These are phyloP conservation scores for Crataegus laevigata DNA, from an alignment of 306 rosid genomes.

Conservation along the genomic window DNA sequence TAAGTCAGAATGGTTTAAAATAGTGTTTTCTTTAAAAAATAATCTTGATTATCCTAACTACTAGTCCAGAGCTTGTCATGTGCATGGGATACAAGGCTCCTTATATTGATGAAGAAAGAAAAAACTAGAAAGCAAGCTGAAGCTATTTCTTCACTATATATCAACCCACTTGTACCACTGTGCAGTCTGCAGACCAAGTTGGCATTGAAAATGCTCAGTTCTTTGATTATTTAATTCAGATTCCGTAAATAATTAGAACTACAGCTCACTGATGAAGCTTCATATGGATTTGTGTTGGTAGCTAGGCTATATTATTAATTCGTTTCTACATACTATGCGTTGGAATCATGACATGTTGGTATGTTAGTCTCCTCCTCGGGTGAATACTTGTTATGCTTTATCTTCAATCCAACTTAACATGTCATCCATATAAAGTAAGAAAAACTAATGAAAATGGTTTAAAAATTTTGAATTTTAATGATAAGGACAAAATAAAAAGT, in stretches of 20 bases:
- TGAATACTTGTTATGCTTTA: neutral
- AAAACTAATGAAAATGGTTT: no score
- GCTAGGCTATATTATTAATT: neutral
- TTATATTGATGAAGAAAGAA: neutral
- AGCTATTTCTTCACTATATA: neutral
- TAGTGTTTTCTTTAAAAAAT: no score
- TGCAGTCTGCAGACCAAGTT: neutral
- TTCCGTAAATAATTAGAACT: neutral
- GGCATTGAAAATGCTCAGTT: neutral
- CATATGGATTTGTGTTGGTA: neutral
- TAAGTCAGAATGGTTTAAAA: no score
- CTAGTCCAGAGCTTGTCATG: neutral
- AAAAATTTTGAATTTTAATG: no score
- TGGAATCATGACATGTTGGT: neutral
- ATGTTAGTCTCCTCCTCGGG: neutral
- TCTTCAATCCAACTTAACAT: neutral
- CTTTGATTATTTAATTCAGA: neutral
- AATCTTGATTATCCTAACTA: no score
- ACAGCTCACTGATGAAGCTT: neutral
- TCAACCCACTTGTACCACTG: neutral
- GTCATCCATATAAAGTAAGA: neutral
- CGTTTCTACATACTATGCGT: no score
- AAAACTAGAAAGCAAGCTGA: neutral
- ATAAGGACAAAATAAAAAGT: no score
- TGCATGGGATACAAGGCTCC: neutral